A percentile compares a stretch with the other conserved stretches of the same genome.
These are phyloP conservation scores for Amphibolis antarctica DNA, from an alignment of 106 monocot species.

Conservation along the genomic window DNA sequence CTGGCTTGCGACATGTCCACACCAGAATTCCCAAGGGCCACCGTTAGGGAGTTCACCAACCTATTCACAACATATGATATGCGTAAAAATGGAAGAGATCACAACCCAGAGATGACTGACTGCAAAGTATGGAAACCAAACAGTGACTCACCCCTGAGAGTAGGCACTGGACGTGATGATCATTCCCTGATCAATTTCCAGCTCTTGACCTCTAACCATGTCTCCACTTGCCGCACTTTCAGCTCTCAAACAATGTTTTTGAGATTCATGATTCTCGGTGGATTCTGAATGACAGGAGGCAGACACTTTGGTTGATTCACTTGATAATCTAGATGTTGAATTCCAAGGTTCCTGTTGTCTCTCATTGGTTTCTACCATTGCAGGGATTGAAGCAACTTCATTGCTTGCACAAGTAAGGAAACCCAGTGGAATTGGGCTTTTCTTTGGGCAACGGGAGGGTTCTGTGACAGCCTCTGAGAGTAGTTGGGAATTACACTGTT, in stretches of 20 bases:
- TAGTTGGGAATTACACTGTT: too few relatives aligned
- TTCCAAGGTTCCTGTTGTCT: conserved; percentile 29
- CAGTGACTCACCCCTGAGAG: not conserved
- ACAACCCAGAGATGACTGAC: too few relatives aligned
- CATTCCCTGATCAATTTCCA: conserved; percentile 1
- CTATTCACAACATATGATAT: too few relatives aligned
- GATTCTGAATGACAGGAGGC: conserved; percentile 26
- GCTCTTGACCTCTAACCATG: conserved; percentile 32
- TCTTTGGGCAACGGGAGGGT: too few relatives aligned
- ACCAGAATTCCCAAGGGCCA: too few relatives aligned
- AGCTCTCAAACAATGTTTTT: conserved; percentile 40
- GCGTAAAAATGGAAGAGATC: too few relatives aligned
- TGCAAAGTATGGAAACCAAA: not conserved
- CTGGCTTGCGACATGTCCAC: too few relatives aligned
- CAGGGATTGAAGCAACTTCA: not conserved
- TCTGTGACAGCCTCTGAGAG: too few relatives aligned
- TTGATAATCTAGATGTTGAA: conserved; percentile 16
- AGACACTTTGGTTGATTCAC: conserved; percentile 5
- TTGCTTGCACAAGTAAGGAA: too few relatives aligned
- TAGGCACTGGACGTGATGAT: conserved; percentile 4
- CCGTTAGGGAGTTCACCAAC: too few relatives aligned
- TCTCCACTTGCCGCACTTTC: conserved; percentile 19
- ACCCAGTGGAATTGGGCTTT: too few relatives aligned
- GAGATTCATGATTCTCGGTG: conserved; percentile 26
- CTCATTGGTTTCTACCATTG: conserved; percentile 24